Base-by-base conservation (phyloP, 106 monocot species). In the Apostasia ramifera region DNA sequence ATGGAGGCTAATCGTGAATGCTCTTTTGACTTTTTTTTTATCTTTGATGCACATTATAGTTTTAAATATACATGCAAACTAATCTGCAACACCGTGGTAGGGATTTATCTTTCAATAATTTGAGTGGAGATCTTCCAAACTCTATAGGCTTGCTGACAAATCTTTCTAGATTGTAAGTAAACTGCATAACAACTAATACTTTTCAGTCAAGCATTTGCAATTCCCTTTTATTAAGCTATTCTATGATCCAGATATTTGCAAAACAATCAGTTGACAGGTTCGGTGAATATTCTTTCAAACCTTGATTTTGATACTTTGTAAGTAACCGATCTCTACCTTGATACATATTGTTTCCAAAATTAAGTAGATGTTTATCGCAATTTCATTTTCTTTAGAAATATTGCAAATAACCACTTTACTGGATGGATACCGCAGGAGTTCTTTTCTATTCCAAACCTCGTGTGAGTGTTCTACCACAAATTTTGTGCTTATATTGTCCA, bases 31-130 rank as follows among this genome's bases (percentile, higher is more conserved):
- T 62, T 11, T 8, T 26, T 49, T 65, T 65, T 65, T 5, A 26
- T 48, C 62, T 41, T 41, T 68, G 67, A 42, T 39, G 12, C 39
- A 48, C 37, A 48, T 54, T 61, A 47, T 38, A 8, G 14, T 57
- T 53, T 5, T 44, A 52, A 61, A 48, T 44, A 56, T 43, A 2
- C 57, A 50, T 69, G 43, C 6, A 66, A 51, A 47, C 63, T 71
- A 37, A 15, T 71, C 15, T 55, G 7, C 2, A 55, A 47, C 54
- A 11, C n/a, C 42, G 12, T 69, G 66, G 43, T 86, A 95, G 94
- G 76, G 94, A 95, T 68, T 57, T 95, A 11, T 95, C 94, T 51
- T 88, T 78, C 88, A 95, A 95, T 73, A 91, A 77, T 70, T 77
- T 95, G 40, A 78, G 67, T 39, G 91, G 91, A 59, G 77, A 81